phyloP scores from a whole-genome alignment of 352 stramenopile species.

The Globisporangium rhizosaccharum region DNA sequence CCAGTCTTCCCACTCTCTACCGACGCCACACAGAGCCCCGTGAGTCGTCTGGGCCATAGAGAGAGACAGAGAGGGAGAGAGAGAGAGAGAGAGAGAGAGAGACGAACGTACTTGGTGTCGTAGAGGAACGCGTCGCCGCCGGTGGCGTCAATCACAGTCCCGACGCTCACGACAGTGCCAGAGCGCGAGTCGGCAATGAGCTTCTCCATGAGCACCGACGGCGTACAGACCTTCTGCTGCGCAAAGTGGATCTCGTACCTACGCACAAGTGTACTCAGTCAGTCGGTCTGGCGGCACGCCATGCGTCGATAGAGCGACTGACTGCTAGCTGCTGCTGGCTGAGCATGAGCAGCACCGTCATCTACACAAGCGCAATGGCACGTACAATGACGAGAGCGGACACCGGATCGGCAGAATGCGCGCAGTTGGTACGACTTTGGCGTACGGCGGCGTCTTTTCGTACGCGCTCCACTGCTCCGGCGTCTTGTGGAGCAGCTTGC shows the following conservation, averaged over 20 bases:
- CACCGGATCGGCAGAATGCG: constrained; percentile 74
- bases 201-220: constrained; percentile 77
- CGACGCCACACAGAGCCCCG: background rate
- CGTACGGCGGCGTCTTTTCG: constrained; percentile 49
- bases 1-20: constrained; percentile 86
- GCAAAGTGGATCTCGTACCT: constrained; percentile 85
- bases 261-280: background rate
- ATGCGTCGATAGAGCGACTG: background rate
- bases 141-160: constrained; percentile 74
- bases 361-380: constrained; percentile 4
- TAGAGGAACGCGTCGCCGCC: constrained; percentile 66
- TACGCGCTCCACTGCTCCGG: constrained; percentile 57
- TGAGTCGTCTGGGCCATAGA: background rate
- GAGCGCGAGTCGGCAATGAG: constrained; percentile 59
- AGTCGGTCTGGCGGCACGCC: background rate
- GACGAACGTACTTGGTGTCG: constrained; percentile 52
- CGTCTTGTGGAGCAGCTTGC: constrained; percentile 70
- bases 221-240: constrained; percentile 48
- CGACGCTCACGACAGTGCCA: constrained; percentile 62
- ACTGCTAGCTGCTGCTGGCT: no score
- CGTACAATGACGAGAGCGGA: constrained; percentile 75
- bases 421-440: constrained; percentile 39
- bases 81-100: background rate
- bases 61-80: background rate
- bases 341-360: background rate